Conservation (phyloP, 2,329 filamentous ascomycete species). For the Macroventuria anomochaeta region DNA sequence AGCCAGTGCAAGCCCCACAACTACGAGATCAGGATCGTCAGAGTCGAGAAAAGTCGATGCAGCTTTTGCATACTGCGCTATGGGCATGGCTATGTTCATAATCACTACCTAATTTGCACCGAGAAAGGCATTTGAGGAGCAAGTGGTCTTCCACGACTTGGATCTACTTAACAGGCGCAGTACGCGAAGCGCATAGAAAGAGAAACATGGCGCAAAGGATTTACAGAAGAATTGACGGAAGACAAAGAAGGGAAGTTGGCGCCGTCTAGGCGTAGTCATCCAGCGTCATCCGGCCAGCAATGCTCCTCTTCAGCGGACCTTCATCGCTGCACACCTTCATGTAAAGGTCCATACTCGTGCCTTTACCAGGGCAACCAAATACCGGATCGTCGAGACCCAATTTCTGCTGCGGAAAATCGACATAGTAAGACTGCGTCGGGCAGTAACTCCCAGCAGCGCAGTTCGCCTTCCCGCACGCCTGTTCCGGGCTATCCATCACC, state of each 20-base stretch:
- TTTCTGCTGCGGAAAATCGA: slow-evolving; percentile 30
- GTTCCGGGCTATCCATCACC: slow-evolving; percentile 23
- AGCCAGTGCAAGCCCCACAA: neutral
- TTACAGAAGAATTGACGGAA: neutral
- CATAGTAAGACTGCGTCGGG: slow-evolving; percentile 35
- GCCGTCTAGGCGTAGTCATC: slow-evolving; percentile 7
- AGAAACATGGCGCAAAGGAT: neutral
- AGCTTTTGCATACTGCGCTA: neutral
- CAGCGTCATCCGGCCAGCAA: slow-evolving; percentile 26
- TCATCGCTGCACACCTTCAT: slow-evolving; percentile 32
- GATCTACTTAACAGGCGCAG: neutral
- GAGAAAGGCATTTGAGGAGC: neutral
- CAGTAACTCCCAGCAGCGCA: slow-evolving; percentile 33
- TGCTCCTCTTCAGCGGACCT: slow-evolving; percentile 30
- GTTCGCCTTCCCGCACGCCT: slow-evolving; percentile 20
- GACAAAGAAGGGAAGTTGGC: neutral
- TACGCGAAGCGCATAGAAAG: neutral
- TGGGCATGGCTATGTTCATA: neutral
- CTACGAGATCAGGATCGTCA: neutral
- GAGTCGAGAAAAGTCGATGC: neutral
- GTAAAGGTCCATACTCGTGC: slow-evolving; percentile 27
- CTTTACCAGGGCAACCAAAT: slow-evolving; percentile 27
- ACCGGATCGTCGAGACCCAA: slow-evolving; percentile 33
- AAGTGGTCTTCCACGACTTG: neutral
- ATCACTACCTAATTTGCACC: neutral